Conservation (phyloP, 441 rosid genomes). For the Adansonia gregorii region DNA sequence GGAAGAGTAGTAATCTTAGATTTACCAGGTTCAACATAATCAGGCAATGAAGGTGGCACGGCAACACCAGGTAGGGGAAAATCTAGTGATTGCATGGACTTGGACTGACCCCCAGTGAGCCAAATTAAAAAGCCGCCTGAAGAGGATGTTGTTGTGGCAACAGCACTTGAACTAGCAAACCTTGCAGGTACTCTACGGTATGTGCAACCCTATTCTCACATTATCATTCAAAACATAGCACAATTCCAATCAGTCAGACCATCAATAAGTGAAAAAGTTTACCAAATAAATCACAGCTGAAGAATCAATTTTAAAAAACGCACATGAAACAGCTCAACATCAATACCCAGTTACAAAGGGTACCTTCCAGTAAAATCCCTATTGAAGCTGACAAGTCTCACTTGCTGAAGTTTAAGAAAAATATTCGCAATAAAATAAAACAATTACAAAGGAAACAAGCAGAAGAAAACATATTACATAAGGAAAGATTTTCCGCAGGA, state of each 20-base stretch:
- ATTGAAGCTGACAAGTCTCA: not conserved
- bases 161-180: slow-evolving; percentile 55
- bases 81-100: slow-evolving; percentile 44
- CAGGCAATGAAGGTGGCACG: slow-evolving; percentile 53
- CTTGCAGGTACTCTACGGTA: slow-evolving; percentile 38
- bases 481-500: not conserved
- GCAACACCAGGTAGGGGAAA: slow-evolving; percentile 53
- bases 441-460: not conserved
- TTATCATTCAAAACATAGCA: slow-evolving; percentile 8
- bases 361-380: not conserved
- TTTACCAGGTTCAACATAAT: slow-evolving; percentile 49
- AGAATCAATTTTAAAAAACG: not conserved
- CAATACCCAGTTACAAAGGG: not conserved
- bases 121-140: slow-evolving; percentile 50
- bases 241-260: not conserved
- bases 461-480: not conserved
- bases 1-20: slow-evolving; percentile 55
- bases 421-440: not conserved
- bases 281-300: not conserved
- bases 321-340: not conserved
- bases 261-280: not conserved
- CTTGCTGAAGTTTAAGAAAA: not conserved
- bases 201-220: slow-evolving; percentile 43
- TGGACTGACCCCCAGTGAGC: slow-evolving; percentile 51
- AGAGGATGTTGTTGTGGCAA: slow-evolving; percentile 42